These are phyloP conservation scores for Ceratocystis albifundus DNA, from an alignment of 2,329 filamentous ascomycete genomes.

Conservation along the genomic window DNA sequence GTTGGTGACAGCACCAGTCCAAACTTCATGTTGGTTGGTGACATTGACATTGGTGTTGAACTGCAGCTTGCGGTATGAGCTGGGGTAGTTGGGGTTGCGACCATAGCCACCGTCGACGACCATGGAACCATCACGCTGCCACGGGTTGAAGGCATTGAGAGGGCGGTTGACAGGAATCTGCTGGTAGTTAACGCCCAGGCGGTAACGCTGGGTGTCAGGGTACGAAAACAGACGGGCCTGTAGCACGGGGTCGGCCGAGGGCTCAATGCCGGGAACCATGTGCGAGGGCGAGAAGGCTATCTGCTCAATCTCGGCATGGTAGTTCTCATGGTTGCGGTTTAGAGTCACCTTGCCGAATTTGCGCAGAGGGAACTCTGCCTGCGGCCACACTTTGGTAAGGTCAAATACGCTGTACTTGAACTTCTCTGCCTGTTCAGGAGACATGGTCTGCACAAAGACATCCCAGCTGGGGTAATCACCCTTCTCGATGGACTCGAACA, in stretches of 20 bases:
- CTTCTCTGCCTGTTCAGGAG: conserved; percentile 49
- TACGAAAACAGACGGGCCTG: conserved; percentile 51
- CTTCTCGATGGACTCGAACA: conserved; percentile 50
- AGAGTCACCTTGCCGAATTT: conserved; percentile 52
- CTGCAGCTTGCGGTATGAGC: conserved; percentile 37
- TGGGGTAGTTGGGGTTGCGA: conserved; percentile 47
- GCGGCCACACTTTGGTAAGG: conserved; percentile 58
- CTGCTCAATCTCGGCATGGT: conserved; percentile 60
- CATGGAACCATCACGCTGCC: conserved; percentile 63
- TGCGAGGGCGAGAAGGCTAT: conserved; percentile 54
- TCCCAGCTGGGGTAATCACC: conserved; percentile 54
- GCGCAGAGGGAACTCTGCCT: conserved; percentile 48
- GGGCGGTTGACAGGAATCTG: conserved; percentile 52
- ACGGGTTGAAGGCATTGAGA: conserved; percentile 49
- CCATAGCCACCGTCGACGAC: conserved; percentile 55
- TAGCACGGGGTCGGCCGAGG: conserved; percentile 51
- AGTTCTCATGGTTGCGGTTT: conserved; percentile 54
- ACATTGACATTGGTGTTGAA: conserved; percentile 34
- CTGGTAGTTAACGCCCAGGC: conserved; percentile 52
- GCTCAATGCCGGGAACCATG: conserved; percentile 51
- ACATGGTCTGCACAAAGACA: conserved; percentile 51
- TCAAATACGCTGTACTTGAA: conserved; percentile 56
- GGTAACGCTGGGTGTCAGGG: conserved; percentile 51
- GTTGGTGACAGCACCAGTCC: conserved; percentile 37
- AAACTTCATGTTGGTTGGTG: conserved; percentile 37